Evolutionary conservation across 1,284 basidiomycete genomes (phyloP).

Genomic region (Marasmius oreades): DNA sequence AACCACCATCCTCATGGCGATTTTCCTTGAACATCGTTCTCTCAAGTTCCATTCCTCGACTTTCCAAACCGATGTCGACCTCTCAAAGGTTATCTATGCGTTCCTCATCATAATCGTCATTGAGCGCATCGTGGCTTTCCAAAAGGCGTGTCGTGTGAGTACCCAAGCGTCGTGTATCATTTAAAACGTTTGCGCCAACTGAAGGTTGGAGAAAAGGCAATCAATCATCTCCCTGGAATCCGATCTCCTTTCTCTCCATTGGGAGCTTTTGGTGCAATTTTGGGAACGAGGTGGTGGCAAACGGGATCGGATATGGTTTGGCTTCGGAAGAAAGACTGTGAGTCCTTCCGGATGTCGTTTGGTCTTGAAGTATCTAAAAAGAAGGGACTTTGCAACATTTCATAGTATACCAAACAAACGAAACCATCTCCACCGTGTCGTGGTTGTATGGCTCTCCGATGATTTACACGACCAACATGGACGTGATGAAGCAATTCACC

Average conservation of each 20-base stretch:
- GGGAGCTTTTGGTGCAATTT: slow-evolving; percentile 20
- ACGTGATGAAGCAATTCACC: slow-evolving; percentile 13
- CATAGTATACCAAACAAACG: slow-evolving; percentile 9
- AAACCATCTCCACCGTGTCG: slow-evolving; percentile 13
- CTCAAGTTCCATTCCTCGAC: background rate
- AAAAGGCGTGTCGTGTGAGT: background rate
- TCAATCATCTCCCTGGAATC: slow-evolving; percentile 21
- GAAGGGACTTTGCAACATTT: background rate
- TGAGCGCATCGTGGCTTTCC: background rate
- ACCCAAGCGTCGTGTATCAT: background rate
- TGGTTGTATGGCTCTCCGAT: slow-evolving; percentile 7
- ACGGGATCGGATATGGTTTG: slow-evolving; percentile 12
- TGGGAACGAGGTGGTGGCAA: slow-evolving; percentile 21
- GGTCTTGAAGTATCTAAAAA: too few species aligned
- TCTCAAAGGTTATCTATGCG: background rate
- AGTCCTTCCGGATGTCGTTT: background rate
- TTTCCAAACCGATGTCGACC: background rate
- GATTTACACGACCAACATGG: slow-evolving; percentile 12
- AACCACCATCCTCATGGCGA: background rate
- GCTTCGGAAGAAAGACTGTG: slow-evolving; percentile 9
- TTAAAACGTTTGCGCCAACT: background rate
- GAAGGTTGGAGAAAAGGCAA: background rate
- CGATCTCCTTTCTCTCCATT: slow-evolving; percentile 25
- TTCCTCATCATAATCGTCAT: background rate
- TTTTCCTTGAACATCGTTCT: background rate